A percentile compares a stretch with the other conserved stretches of the same genome.
phyloP scores from a whole-genome alignment of 805 yeast genomes.

The Monosporozyma unispora region DNA sequence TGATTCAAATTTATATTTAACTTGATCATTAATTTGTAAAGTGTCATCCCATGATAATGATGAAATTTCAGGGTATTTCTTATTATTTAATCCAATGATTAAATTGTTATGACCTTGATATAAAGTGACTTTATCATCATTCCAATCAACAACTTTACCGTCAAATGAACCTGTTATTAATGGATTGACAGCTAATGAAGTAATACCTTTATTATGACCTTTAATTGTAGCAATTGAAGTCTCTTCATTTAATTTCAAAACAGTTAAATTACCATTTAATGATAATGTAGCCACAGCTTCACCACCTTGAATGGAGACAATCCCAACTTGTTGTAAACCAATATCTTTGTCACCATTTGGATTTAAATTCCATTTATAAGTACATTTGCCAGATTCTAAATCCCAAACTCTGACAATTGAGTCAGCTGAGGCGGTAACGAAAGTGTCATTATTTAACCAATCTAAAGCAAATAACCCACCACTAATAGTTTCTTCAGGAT shows the following conservation, averaged over 20 bases:
- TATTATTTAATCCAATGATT: slow-evolving; percentile 43
- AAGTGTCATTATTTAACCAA: slow-evolving; percentile 48
- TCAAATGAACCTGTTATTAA: slow-evolving; percentile 68
- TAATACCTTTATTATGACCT: slow-evolving; percentile 81
- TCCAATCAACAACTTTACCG: slow-evolving; percentile 65
- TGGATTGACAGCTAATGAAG: slow-evolving; percentile 40
- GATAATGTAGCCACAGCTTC: slow-evolving; percentile 56
- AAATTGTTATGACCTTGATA: slow-evolving; percentile 52
- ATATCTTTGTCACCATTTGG: slow-evolving; percentile 30
- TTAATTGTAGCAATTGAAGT: slow-evolving; percentile 32
- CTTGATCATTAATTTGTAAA: slow-evolving; percentile 33
- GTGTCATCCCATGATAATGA: slow-evolving; percentile 90
- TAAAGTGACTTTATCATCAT: slow-evolving; percentile 27
- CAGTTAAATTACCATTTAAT: slow-evolving; percentile 60
- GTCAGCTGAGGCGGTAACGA: slow-evolving; percentile 83
- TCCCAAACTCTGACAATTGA: slow-evolving; percentile 60
- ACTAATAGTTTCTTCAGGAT: slow-evolving; percentile 40
- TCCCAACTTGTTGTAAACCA: slow-evolving; percentile 71
- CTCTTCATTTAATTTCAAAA: slow-evolving; percentile 37
- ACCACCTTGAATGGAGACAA: slow-evolving; percentile 44
- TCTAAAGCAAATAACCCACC: slow-evolving; percentile 77
- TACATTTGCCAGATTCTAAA: slow-evolving; percentile 34
- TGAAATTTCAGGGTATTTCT: slow-evolving; percentile 29
- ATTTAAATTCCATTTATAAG: slow-evolving; percentile 42
- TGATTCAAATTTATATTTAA: slow-evolving; percentile 26